Evolutionary conservation across 257 asterid genomes (phyloP).

Genomic region (Solanum infundibuliforme): DNA sequence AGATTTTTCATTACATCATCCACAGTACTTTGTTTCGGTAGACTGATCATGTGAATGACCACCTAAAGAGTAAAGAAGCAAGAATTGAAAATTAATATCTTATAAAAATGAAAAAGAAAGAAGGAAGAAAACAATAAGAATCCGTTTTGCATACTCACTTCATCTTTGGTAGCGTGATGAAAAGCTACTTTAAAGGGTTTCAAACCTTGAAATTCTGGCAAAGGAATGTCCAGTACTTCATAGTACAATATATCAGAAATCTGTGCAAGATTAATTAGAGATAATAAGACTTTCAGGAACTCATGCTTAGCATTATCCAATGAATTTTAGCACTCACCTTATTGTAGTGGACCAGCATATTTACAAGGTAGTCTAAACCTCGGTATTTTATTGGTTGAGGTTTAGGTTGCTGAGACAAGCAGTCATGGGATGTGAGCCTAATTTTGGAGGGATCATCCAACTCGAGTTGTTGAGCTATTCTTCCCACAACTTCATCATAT

Average conservation of each 20-base stretch:
- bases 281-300: neutral
- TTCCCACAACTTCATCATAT: conserved; percentile 89
- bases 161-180: conserved; percentile 84
- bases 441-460: conserved; percentile 86
- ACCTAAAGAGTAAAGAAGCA: conserved; percentile 38
- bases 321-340: conserved; percentile 39
- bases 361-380: conserved; percentile 66
- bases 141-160: conserved; percentile 31
- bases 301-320: neutral
- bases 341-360: conserved; percentile 94
- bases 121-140: neutral
- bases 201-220: conserved; percentile 86
- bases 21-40: conserved; percentile 86
- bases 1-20: conserved; percentile 90
- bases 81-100: neutral
- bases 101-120: neutral
- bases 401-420: conserved; percentile 95
- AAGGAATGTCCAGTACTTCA: conserved; percentile 94
- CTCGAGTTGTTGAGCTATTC: conserved; percentile 65
- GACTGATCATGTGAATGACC: conserved; percentile 58
- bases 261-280: conserved; percentile 23
- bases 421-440: conserved; percentile 91
- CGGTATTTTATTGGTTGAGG: conserved; percentile 74
- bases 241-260: conserved; percentile 83
- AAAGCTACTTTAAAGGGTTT: conserved; percentile 89